Percentiles rank a stretch among this genome's conserved stretches.
Conservation (phyloP, 83 land plant species). For the Diphasiastrum complanatum region DNA sequence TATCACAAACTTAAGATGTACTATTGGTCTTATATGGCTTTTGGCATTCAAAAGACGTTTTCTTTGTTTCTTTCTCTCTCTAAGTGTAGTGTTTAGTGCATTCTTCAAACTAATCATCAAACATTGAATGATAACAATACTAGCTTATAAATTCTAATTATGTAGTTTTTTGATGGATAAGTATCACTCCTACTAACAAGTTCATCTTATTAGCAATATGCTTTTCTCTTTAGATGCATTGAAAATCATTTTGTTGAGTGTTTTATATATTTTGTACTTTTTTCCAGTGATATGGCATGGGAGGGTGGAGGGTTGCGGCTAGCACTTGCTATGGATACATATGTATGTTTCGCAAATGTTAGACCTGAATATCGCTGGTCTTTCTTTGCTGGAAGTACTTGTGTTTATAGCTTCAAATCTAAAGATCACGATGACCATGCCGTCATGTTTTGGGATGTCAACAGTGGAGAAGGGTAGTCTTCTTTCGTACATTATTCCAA, state of each 20-base stretch:
- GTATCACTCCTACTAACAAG: too few species aligned
- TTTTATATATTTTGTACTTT: not conserved
- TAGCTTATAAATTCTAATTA: too few species aligned
- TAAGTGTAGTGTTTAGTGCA: too few species aligned
- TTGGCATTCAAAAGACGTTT: too few species aligned
- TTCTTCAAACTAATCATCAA: too few species aligned
- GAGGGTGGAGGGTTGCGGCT: slow-evolving; percentile 39
- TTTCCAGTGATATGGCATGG: slow-evolving; percentile 36
- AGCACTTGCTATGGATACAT: slow-evolving; percentile 38
- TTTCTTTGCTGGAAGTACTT: slow-evolving; percentile 25
- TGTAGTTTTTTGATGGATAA: too few species aligned
- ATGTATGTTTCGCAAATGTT: slow-evolving; percentile 35
- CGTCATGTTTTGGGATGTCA: slow-evolving; percentile 39
- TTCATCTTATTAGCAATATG: not conserved
- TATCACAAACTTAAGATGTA: too few species aligned
- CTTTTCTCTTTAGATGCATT: not conserved
- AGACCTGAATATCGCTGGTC: slow-evolving; percentile 42
- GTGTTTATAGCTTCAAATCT: slow-evolving; percentile 31
- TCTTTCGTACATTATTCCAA: not conserved
- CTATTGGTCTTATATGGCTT: too few species aligned
- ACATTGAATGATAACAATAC: too few species aligned
- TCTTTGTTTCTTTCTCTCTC: too few species aligned
- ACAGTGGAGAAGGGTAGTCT: slow-evolving; percentile 28
- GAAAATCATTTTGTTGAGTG: not conserved
- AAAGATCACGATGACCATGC: slow-evolving; percentile 24